phyloP scores from a whole-genome alignment of 2,329 filamentous ascomycete species.

The Blumeriella jaapii region DNA sequence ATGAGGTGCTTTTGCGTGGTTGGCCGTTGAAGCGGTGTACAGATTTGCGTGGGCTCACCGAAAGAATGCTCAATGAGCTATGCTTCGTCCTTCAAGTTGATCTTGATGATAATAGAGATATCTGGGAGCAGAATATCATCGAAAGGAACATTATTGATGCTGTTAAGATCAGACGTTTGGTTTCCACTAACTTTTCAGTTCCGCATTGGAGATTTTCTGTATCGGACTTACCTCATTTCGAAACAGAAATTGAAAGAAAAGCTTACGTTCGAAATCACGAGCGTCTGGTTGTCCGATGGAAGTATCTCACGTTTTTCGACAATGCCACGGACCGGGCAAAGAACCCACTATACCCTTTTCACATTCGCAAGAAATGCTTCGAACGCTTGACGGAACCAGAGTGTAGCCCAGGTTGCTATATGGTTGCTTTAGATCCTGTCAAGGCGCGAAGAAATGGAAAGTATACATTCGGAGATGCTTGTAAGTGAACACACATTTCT shows the following conservation, averaged over 20 bases:
- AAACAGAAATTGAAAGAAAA: not conserved
- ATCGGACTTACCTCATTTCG: not conserved
- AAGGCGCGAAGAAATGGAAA: no score
- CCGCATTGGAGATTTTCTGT: slow-evolving; percentile 23
- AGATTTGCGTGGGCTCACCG: slow-evolving; percentile 26
- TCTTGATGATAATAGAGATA: slow-evolving; percentile 24
- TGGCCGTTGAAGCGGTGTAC: slow-evolving; percentile 29
- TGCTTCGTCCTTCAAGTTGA: slow-evolving; percentile 30
- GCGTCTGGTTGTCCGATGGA: slow-evolving; percentile 2
- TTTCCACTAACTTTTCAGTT: slow-evolving; percentile 43
- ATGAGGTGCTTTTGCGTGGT: slow-evolving; percentile 30
- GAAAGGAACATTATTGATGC: slow-evolving; percentile 33
- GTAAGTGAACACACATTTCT: slow-evolving; percentile 8
- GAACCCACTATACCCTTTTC: not conserved
- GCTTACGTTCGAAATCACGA: slow-evolving; percentile 2
- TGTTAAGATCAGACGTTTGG: slow-evolving; percentile 31
- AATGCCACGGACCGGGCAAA: slow-evolving; percentile 2
- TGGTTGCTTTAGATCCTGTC: no score
- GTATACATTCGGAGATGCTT: slow-evolving; percentile 16
- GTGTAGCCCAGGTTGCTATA: slow-evolving; percentile 4
- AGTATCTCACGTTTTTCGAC: slow-evolving; percentile 2
- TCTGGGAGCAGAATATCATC: slow-evolving; percentile 29
- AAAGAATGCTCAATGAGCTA: slow-evolving; percentile 34
- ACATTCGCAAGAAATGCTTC: not conserved
- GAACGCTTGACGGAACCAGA: slow-evolving; percentile 5